These are phyloP conservation scores for Pseudocercospora pini-densiflorae DNA, from an alignment of 2,329 filamentous ascomycete species.

Conservation along the genomic window DNA sequence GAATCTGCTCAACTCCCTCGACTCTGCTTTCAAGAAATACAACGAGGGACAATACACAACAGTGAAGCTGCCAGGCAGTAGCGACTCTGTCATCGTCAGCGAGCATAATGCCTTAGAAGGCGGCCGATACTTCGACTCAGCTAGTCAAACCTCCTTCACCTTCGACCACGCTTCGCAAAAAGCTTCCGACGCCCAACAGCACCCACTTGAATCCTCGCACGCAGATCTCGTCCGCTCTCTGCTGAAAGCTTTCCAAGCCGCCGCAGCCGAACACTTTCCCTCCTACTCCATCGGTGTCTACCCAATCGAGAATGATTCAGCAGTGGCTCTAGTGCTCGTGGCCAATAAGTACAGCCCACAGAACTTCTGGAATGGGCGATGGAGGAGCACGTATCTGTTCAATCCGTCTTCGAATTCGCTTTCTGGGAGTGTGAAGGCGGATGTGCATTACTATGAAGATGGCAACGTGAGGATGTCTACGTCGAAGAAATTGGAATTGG, in stretches of 20 bases:
- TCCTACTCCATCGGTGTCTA: slow-evolving; percentile 81
- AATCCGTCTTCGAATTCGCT: slow-evolving; percentile 70
- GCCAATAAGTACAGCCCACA: slow-evolving; percentile 97
- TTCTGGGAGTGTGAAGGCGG: slow-evolving; percentile 82
- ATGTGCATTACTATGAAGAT: slow-evolving; percentile 99
- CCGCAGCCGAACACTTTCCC: slow-evolving; percentile 88
- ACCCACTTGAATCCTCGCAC: slow-evolving; percentile 76
- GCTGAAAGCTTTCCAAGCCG: slow-evolving; percentile 73
- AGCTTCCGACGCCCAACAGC: slow-evolving; percentile 79
- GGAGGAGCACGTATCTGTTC: slow-evolving; percentile 86
- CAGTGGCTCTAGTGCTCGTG: slow-evolving; percentile 81
- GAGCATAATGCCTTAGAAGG: slow-evolving; percentile 80
- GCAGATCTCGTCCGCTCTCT: slow-evolving; percentile 83
- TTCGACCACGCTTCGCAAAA: slow-evolving; percentile 87
- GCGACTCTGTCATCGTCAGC: slow-evolving; percentile 80
- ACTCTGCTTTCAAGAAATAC: slow-evolving; percentile 88
- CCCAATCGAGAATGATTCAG: slow-evolving; percentile 74
- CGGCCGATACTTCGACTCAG: slow-evolving; percentile 87
- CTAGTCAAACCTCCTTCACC: slow-evolving; percentile 83
- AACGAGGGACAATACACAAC: slow-evolving; percentile 93
- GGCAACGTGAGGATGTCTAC: slow-evolving; percentile 94
- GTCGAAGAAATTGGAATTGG: slow-evolving; percentile 72
- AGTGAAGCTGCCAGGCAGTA: slow-evolving; percentile 86
- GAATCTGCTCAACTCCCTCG: slow-evolving; percentile 68
- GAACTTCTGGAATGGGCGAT: slow-evolving; percentile 99